phyloP scores from a whole-genome alignment of 179 eudicot species.

The Spinacia oleracea region DNA sequence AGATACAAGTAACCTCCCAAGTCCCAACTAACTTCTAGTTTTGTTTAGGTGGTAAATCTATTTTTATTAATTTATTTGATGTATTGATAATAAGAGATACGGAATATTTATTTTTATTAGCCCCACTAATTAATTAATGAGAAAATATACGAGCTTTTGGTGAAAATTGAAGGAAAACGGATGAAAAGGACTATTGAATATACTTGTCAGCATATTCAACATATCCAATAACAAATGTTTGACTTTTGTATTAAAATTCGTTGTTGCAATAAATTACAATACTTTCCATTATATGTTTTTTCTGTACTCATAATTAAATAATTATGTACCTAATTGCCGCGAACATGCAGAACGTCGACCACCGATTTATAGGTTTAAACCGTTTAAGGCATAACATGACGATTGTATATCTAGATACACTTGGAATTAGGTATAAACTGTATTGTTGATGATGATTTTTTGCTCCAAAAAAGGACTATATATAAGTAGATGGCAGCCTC shows the following conservation, averaged over 20 bases:
- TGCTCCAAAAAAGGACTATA: no score
- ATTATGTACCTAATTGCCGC: no score
- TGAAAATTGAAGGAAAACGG: neutral
- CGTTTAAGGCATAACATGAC: neutral
- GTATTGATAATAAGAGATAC: neutral
- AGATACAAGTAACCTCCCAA: constrained; percentile 16
- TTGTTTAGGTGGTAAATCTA: neutral
- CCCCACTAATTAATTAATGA: no score
- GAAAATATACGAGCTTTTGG: neutral
- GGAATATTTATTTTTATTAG: no score
- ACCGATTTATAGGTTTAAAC: neutral
- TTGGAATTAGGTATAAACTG: no score
- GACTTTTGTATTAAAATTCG: neutral
- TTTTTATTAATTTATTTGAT: neutral
- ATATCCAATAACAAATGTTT: neutral
- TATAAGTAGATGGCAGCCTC: no score
- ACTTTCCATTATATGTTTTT: no score
- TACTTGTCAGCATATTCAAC: neutral
- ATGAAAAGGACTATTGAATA: neutral
- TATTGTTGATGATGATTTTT: no score
- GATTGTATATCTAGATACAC: no score
- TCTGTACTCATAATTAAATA: no score
- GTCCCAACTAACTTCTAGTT: neutral
- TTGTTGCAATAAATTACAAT: neutral
- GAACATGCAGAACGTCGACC: neutral